These are phyloP conservation scores for Lagenaria siceraria DNA, from an alignment of 306 rosid species.

Conservation along the genomic window DNA sequence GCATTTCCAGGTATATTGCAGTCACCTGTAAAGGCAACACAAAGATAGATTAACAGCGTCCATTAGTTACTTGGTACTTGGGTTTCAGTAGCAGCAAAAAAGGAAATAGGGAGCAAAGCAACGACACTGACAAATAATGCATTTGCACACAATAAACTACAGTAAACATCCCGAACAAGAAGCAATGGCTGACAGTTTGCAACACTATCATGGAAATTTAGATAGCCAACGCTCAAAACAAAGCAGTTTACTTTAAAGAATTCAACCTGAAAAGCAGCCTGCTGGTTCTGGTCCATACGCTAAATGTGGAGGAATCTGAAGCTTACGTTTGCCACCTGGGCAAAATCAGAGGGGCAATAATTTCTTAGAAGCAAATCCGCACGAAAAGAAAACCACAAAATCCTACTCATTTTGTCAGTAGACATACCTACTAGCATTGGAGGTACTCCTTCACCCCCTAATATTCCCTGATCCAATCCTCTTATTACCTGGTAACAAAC, in stretches of 20 bases:
- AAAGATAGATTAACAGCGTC: conserved; percentile 16
- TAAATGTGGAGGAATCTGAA: conserved; percentile 68
- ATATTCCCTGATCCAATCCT: conserved; percentile 94
- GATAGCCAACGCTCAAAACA: neutral
- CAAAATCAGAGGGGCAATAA: conserved; percentile 5
- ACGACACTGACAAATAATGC: neutral
- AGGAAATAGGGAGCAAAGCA: neutral
- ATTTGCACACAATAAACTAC: neutral
- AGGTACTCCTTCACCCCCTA: conserved; percentile 90
- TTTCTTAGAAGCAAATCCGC: neutral
- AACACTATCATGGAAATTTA: neutral
- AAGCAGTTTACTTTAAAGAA: conserved; percentile 1
- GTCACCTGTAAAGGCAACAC: conserved; percentile 51
- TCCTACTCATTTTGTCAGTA: neutral
- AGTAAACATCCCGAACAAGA: neutral
- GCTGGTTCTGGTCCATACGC: conserved; percentile 99
- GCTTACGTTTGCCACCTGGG: conserved; percentile 81
- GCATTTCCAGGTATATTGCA: conserved; percentile 92
- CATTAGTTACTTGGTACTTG: neutral
- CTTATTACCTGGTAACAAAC: conserved; percentile 36
- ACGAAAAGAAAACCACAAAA: neutral
- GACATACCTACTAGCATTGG: conserved; percentile 80
- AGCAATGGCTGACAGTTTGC: neutral
- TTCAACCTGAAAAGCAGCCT: conserved; percentile 83
- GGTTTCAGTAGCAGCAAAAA: neutral